Percentiles rank a stretch among this genome's conserved stretches.
Conservation (phyloP, 805 yeast species). For the Candida coleopterorum region DNA sequence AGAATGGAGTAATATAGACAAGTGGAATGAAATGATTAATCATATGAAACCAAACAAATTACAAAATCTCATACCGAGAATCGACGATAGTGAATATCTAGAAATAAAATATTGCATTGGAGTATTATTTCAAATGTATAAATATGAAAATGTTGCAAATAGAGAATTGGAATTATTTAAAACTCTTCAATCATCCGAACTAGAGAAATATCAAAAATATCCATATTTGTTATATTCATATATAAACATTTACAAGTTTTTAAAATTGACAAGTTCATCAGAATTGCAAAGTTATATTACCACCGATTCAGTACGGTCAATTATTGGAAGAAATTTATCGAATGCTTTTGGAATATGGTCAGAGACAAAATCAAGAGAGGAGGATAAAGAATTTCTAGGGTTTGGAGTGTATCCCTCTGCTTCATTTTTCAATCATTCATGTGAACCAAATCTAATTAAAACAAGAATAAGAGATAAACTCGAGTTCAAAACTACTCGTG, state of each 20-base stretch:
- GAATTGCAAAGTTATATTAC: slow-evolving; percentile 32
- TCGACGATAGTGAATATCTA: slow-evolving; percentile 51
- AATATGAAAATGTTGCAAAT: slow-evolving; percentile 3
- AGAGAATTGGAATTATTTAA: slow-evolving; percentile 30
- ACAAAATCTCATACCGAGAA: slow-evolving; percentile 32
- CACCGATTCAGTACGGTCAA: slow-evolving; percentile 36
- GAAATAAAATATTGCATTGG: slow-evolving; percentile 46
- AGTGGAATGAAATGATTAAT: slow-evolving; percentile 32
- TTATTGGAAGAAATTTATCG: slow-evolving; percentile 57
- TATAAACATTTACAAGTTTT: slow-evolving; percentile 43
- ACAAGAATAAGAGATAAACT: slow-evolving; percentile 35
- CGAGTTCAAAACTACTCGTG: slow-evolving; percentile 37
- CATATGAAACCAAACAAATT: slow-evolving; percentile 34
- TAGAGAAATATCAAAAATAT: slow-evolving; percentile 38
- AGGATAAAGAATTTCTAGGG: slow-evolving; percentile 53
- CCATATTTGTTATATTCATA: slow-evolving; percentile 48
- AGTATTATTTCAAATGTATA: slow-evolving; percentile 27
- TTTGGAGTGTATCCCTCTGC: slow-evolving; percentile 58
- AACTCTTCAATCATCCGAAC: slow-evolving; percentile 49
- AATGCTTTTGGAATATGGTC: slow-evolving; percentile 73
- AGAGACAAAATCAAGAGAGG: slow-evolving; percentile 28
- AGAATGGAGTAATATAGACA: slow-evolving; percentile 35
- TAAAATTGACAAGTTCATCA: slow-evolving; percentile 35
- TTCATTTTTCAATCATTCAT: slow-evolving; percentile 65
- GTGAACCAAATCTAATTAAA: slow-evolving; percentile 52